Evolutionary conservation across 163 green algal genomes (phyloP), one percentile per base, ranked within the genome.

Genomic region (Prototheca cutis): DNA sequence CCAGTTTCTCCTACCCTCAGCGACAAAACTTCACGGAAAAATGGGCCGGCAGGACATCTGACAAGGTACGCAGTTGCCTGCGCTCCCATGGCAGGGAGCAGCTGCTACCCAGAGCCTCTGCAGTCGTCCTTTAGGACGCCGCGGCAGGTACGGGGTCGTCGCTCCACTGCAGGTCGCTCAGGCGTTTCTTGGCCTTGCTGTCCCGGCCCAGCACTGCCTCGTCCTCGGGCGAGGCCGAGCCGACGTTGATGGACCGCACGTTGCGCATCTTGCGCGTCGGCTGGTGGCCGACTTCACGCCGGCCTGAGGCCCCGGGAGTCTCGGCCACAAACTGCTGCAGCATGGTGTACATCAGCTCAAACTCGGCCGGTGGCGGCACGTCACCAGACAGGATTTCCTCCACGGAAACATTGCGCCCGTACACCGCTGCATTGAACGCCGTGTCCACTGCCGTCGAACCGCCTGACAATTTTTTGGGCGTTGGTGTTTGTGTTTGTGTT

Each of bases 261-360:
- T 5, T n/a, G 13, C 17, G 10, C 18, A 51, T 51, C 18, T 21
- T 51, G 10, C 42, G 42, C 42, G 42, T 23, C 13, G 10, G 42
- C 42, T 45, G 36, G 42, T 21, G 42, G 10, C 42, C 42, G n/a
- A 24, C 10, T 21, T 51, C 42, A 5, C 42, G 53, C 27, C 19
- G 15, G 32, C 25, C 34, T 32, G 6, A 52, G 39, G 36, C 13
- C 13, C 42, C 17, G 13, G 42, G 42, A 0, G 13, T 51, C 29
- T 54, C 28, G 5, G 15, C 27, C 6, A 52, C 40, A 32, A 45
- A 65, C 39, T 56, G 33, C 30, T 71, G 56, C 4, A 71, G 57
- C 39, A 55, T n/a, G 23, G 58, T 25, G 49, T 71, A 71, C 7
- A 71, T 27, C 13, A 60, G 56, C 49, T 65, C 39, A 31, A 71